Conservation (phyloP, 805 yeast species). For the Spathaspora hagerdaliae region DNA sequence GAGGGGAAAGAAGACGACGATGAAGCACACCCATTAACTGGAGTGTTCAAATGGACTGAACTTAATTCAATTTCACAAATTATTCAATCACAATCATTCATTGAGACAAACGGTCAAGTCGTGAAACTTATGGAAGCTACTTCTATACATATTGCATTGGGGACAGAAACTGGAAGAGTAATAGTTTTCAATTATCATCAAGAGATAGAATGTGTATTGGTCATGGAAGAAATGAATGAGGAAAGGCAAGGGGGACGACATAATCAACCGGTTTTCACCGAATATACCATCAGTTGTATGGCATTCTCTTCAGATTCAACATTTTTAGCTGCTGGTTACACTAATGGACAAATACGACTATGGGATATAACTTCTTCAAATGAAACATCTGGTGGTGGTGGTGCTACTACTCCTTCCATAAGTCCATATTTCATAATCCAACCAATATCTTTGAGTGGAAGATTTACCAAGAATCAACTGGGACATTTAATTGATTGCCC, state of each 20-base stretch:
- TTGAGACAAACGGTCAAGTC: slow-evolving; percentile 16
- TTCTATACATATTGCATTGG: slow-evolving; percentile 49
- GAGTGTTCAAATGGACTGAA: slow-evolving; percentile 22
- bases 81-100: slow-evolving; percentile 20
- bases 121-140: slow-evolving; percentile 21
- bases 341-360: slow-evolving; percentile 57
- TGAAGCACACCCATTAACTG: not conserved
- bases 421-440: slow-evolving; percentile 42
- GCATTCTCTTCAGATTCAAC: slow-evolving; percentile 67
- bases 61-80: slow-evolving; percentile 14
- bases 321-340: slow-evolving; percentile 64
- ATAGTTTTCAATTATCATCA: slow-evolving; percentile 71
- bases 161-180: slow-evolving; percentile 65
- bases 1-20: too few species aligned
- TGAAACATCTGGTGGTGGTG: too few species aligned
- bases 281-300: slow-evolving; percentile 18
- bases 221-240: slow-evolving; percentile 16
- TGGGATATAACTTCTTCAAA: slow-evolving; percentile 51
- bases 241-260: slow-evolving; percentile 34
- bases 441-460: slow-evolving; percentile 21
- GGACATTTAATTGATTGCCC: slow-evolving; percentile 27
- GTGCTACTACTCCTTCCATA: slow-evolving; percentile 23
- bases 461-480: slow-evolving; percentile 18
- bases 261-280: not conserved
- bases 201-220: slow-evolving; percentile 43